Percentiles rank a stretch among this genome's conserved stretches.
Conservation (phyloP, 2,329 filamentous ascomycete genomes). For the Phaeoacremonium minimum region DNA sequence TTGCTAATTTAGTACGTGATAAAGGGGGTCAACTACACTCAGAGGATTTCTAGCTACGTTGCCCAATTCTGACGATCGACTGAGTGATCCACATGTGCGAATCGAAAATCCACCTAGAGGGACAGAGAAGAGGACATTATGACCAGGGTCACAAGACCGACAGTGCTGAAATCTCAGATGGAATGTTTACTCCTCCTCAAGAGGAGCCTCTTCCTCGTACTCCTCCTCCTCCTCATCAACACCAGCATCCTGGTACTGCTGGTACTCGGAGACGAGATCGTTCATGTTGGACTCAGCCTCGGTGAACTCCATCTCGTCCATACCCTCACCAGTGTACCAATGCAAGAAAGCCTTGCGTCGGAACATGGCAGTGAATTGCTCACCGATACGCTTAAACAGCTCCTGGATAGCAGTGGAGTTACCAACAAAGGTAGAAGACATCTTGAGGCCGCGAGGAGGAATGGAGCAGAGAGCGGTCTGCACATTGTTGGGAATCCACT, state of each 20-base stretch:
- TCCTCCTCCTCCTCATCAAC: slow-evolving; percentile 97
- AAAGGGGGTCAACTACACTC: too few relatives aligned
- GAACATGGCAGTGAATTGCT: slow-evolving; percentile 99
- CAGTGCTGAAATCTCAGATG: too few relatives aligned
- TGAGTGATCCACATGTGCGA: too few relatives aligned
- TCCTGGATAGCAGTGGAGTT: slow-evolving; percentile 99
- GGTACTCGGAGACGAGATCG: slow-evolving; percentile 98
- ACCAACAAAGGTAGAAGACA: slow-evolving; percentile 98
- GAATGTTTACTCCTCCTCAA: slow-evolving; percentile 58
- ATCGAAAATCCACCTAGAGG: too few relatives aligned
- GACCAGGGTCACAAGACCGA: too few relatives aligned
- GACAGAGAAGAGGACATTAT: too few relatives aligned
- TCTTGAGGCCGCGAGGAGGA: slow-evolving; percentile 94
- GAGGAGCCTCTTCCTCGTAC: slow-evolving; percentile 79
- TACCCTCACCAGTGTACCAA: slow-evolving; percentile 99
- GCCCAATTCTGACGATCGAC: too few relatives aligned
- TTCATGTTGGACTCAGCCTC: slow-evolving; percentile 99
- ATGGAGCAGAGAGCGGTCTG: slow-evolving; percentile 99
- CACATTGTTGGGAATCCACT: slow-evolving; percentile 99
- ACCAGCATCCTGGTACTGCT: slow-evolving; percentile 99
- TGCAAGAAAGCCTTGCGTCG: slow-evolving; percentile 99
- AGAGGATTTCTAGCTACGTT: too few relatives aligned
- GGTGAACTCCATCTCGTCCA: slow-evolving; percentile 99
- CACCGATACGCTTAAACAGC: slow-evolving; percentile 99
- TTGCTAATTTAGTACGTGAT: too few relatives aligned